Evolutionary conservation across 306 rosid genomes (phyloP).

Genomic region (Pterocarpus macrocarpus): DNA sequence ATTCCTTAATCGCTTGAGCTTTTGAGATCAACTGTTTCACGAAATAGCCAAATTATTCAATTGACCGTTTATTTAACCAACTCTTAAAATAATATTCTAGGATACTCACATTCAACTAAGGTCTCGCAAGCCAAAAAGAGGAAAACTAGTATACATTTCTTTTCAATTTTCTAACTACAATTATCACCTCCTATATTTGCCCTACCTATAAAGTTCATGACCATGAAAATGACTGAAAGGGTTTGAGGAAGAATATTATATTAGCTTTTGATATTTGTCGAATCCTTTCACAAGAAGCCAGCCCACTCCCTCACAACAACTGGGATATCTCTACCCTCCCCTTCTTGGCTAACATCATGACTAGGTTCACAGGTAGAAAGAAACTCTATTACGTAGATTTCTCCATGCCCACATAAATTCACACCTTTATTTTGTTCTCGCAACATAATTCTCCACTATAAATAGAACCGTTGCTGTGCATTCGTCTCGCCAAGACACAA

Average conservation of each 20-base stretch:
- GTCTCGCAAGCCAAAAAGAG: no score
- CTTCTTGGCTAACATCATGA: neutral
- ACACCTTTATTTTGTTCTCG: neutral
- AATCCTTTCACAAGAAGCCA: neutral
- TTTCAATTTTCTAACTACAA: no score
- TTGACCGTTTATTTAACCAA: no score
- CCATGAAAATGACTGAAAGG: slow-evolving; percentile 2
- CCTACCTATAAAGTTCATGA: neutral
- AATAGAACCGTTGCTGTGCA: neutral
- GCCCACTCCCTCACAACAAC: neutral
- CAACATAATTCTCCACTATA: neutral
- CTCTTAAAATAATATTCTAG: no score
- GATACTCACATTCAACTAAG: no score
- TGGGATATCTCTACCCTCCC: neutral
- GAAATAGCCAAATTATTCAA: no score
- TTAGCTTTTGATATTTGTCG: neutral
- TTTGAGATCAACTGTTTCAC: no score
- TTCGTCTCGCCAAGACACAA: no score
- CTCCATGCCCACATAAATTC: neutral
- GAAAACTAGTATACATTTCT: no score
- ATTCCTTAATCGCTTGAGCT: no score
- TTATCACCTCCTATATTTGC: neutral
- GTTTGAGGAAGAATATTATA: neutral
- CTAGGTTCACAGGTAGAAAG: neutral
- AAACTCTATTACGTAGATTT: neutral